Evolutionary conservation across 192 early-diverging fungal species (phyloP), one percentile per base, ranked within the genome.

Genomic region (Backusella morwellensis): DNA sequence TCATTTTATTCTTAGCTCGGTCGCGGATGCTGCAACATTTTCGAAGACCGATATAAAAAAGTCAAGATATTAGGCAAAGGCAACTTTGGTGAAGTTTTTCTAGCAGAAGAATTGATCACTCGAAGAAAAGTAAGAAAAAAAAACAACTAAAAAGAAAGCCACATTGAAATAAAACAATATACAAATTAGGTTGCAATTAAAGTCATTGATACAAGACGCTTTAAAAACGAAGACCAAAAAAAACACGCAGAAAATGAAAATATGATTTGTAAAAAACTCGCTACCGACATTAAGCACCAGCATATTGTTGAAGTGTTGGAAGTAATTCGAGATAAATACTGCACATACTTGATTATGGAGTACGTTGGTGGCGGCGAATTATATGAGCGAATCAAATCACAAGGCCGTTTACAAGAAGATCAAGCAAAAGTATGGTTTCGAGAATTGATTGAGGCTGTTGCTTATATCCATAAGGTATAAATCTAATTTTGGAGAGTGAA

Each of bases 311-410:
- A 85, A 15, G 85, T 88, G 36, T 74, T 84, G 19, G 83, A 86
- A 42, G 81, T 86, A 0, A 73, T 52, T 26, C 54, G 52, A 41
- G 76, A 77, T 41, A 70, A 72, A 29, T 74, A 84, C 32, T 80
- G 85, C 73, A 90, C 87, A n/a, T 92, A 82, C 80, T 74, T 92
- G 59, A 83, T 92, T n/a, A 77, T 92, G 70, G 90, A 92, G 78
- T 86, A 90, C 74, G 83, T 91, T 66, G 88, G 86, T 75, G 91
- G 91, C 70, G 89, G 90, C 15, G 91, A 92, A 78, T 78, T 92
- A 50, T 92, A 92, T 80, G 88, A 92, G 52, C 85, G 88, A 75
- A 75, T 92, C 12, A 86, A 91, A 29, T 77, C 85, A 59, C 78
- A 85, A 52, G 91, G 91, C 15, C 66, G 86, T 17, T 72, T 92